Evolutionary conservation across 2,329 filamentous ascomycete genomes (phyloP).

Genomic region (Rhinocladiella similis): DNA sequence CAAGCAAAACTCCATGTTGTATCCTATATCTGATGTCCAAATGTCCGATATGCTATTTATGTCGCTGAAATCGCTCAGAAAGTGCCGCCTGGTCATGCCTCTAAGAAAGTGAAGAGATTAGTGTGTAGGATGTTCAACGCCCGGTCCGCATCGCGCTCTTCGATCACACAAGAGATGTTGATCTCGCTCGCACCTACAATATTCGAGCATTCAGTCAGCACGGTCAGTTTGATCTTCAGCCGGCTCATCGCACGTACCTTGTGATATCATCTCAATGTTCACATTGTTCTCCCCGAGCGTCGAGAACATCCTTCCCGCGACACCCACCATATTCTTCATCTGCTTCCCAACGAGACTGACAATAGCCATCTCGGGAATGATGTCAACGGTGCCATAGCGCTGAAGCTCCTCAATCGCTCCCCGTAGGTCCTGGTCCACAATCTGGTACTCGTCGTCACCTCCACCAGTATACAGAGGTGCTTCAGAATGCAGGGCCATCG

Average conservation of each 20-base stretch:
- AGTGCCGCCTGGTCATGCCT: constrained; percentile 47
- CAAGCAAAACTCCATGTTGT: constrained; percentile 1
- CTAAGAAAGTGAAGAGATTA: constrained; percentile 92
- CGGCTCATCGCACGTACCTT: constrained; percentile 62
- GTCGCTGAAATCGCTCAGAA: constrained; percentile 18
- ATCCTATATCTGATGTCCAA: constrained; percentile 8
- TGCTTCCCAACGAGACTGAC: constrained; percentile 90
- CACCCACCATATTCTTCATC: constrained; percentile 96
- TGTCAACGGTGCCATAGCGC: constrained; percentile 84
- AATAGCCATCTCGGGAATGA: constrained; percentile 91
- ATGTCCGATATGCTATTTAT: constrained; percentile 12
- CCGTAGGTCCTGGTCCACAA: constrained; percentile 63
- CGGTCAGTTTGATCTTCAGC: background rate
- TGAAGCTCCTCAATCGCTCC: constrained; percentile 70
- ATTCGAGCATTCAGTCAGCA: constrained; percentile 17
- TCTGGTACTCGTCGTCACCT: constrained; percentile 49
- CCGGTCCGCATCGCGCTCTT: constrained; percentile 83
- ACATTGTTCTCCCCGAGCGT: constrained; percentile 90
- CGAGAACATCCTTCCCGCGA: constrained; percentile 91
- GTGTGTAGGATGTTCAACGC: constrained; percentile 97
- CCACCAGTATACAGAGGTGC: constrained; percentile 53
- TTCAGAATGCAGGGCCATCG: constrained; percentile 90
- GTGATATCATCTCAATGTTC: constrained; percentile 99
- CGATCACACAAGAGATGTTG: constrained; percentile 97
- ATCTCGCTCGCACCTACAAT: constrained; percentile 99